A percentile compares a stretch with the other conserved stretches of the same genome.
These are phyloP conservation scores for Psilocybe cubensis DNA, from an alignment of 768 basidiomycete genomes.

Conservation along the genomic window DNA sequence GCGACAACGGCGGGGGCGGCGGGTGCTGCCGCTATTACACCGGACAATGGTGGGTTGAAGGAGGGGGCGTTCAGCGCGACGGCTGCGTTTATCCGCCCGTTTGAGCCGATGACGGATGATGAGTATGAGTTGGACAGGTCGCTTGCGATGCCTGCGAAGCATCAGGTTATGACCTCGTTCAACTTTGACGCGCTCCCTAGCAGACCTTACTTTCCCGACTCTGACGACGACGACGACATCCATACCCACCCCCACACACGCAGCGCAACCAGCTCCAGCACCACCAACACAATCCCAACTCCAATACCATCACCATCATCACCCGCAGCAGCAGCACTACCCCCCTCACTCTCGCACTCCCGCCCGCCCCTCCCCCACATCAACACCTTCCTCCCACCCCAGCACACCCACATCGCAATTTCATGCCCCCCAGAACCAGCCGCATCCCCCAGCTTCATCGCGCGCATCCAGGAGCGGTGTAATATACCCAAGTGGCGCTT, in stretches of 20 bases:
- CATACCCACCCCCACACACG: neutral
- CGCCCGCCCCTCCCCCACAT: constrained; percentile 3
- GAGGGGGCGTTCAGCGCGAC: constrained; percentile 37
- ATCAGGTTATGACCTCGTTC: constrained; percentile 44
- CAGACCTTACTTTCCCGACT: constrained; percentile 10
- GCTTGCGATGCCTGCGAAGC: constrained; percentile 33
- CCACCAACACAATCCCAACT: too few species aligned
- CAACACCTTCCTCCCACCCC: constrained; percentile 1
- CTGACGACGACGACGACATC: neutral
- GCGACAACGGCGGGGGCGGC: constrained; percentile 22
- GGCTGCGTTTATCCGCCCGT: constrained; percentile 55
- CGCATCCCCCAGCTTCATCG: constrained; percentile 33
- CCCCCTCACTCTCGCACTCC: constrained; percentile 14
- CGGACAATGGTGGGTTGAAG: too few species aligned
- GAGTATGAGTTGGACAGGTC: constrained; percentile 27
- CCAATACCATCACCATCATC: neutral
- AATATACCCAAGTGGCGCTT: constrained; percentile 41
- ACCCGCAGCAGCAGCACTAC: neutral
- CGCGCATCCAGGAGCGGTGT: constrained; percentile 46
- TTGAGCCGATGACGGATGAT: constrained; percentile 34
- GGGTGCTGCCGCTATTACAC: constrained; percentile 46
- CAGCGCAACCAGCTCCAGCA: too few species aligned
- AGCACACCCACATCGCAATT: too few species aligned
- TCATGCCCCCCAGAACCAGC: constrained; percentile 20
- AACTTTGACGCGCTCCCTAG: constrained; percentile 57